Evolutionary conservation across 1,284 basidiomycete species (phyloP).

Genomic region (Fomitopsis schrenkii): DNA sequence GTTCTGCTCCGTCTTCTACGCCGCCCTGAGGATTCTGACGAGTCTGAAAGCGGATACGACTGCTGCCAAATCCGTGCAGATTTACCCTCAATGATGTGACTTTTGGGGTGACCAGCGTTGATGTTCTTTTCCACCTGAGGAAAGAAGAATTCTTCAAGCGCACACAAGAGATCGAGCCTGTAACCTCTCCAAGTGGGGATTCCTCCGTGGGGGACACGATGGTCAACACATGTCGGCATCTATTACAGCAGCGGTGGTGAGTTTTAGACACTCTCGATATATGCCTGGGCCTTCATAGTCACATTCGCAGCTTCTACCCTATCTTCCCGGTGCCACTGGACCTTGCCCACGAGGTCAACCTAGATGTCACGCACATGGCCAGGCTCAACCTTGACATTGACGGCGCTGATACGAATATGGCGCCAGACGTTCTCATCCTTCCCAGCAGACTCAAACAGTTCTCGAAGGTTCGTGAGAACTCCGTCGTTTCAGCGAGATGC

Average conservation of each 20-base stretch:
- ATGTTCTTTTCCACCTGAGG: constrained; percentile 85
- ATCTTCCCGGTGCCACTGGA: constrained; percentile 84
- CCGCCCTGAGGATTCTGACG: not conserved
- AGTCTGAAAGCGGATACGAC: constrained; percentile 56
- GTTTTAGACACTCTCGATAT: constrained; percentile 9
- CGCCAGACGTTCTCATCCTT: constrained; percentile 82
- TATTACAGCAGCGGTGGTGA: constrained; percentile 85
- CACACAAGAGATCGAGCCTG: constrained; percentile 61
- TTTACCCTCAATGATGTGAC: constrained; percentile 85
- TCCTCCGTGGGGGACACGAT: constrained; percentile 68
- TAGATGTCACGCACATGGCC: constrained; percentile 78
- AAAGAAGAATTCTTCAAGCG: constrained; percentile 80
- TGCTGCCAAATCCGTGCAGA: constrained; percentile 84
- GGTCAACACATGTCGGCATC: constrained; percentile 73
- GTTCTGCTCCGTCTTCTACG: constrained; percentile 16
- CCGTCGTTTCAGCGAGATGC: not conserved
- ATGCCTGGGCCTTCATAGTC: not conserved
- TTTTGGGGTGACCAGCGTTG: constrained; percentile 79
- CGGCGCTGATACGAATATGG: constrained; percentile 37
- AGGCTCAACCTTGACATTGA: constrained; percentile 38
- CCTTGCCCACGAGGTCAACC: constrained; percentile 74
- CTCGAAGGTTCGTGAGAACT: constrained; percentile 55
- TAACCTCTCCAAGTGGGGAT: constrained; percentile 28
- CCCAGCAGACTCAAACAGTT: constrained; percentile 87
- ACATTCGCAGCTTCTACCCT: constrained; percentile 83